A percentile compares a stretch with the other conserved stretches of the same genome.
Evolutionary conservation across 140 eudicot species (phyloP).

Genomic region (Cichorium intybus): DNA sequence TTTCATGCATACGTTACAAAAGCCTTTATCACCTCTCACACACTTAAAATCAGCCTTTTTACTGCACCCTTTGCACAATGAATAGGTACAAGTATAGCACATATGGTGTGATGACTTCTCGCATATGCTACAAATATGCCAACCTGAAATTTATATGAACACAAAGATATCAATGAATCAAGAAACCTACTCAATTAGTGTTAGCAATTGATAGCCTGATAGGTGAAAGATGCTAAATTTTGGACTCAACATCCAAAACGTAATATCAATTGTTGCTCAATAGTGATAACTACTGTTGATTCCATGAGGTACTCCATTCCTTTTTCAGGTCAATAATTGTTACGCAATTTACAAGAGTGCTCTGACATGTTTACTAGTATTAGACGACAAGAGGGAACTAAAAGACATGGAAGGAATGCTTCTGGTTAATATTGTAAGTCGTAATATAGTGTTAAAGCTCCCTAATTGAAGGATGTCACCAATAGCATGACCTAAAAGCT

Average conservation of each 20-base stretch:
- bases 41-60: conserved; percentile 66
- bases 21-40: conserved; percentile 93
- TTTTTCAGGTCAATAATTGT: background rate
- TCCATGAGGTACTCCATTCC: background rate
- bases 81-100: conserved; percentile 95
- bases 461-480: background rate
- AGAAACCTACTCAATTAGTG: background rate
- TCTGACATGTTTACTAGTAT: background rate
- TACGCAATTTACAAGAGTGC: background rate
- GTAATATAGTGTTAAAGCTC: background rate
- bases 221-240: conserved; percentile 3
- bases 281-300: background rate
- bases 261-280: background rate
- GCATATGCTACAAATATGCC: conserved; percentile 94
- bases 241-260: background rate
- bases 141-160: conserved; percentile 59
- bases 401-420: background rate
- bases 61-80: conserved; percentile 87
- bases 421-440: too few relatives aligned
- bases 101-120: conserved; percentile 71
- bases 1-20: conserved; percentile 83
- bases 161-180: conserved; percentile 9
- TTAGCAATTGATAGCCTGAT: conserved; percentile 1
- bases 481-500: background rate
- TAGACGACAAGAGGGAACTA: background rate